A percentile compares a stretch with the other conserved stretches of the same genome.
These are phyloP conservation scores for Solanum lycopersicoides DNA, from an alignment of 257 asterid genomes.

Conservation along the genomic window DNA sequence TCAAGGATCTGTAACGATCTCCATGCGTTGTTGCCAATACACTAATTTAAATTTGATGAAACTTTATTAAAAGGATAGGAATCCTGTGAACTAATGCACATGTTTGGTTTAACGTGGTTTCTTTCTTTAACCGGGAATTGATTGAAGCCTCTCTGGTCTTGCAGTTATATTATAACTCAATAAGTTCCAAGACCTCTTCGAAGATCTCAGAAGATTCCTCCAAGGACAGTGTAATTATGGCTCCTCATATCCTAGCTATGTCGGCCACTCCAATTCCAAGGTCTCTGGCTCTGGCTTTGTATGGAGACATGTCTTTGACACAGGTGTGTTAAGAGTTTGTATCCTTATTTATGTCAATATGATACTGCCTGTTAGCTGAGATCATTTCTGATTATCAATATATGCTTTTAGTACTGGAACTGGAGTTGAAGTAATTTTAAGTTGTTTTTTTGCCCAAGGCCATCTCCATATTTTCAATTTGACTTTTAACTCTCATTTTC, in stretches of 20 bases:
- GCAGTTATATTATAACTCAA: slow-evolving; percentile 69
- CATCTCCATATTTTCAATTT: background rate
- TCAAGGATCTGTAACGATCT: background rate
- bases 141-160: slow-evolving; percentile 14
- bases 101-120: background rate
- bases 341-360: background rate
- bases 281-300: slow-evolving; percentile 87
- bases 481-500: background rate
- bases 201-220: slow-evolving; percentile 26
- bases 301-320: slow-evolving; percentile 95
- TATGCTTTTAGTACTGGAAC: background rate
- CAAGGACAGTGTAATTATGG: slow-evolving; percentile 44
- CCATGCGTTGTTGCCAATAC: background rate
- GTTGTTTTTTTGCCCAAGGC: background rate
- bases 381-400: background rate
- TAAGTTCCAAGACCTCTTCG: slow-evolving; percentile 38
- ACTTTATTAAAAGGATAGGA: background rate
- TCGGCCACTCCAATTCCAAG: slow-evolving; percentile 99
- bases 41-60: background rate
- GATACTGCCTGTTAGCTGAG: background rate
- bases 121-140: background rate
- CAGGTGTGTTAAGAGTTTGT: slow-evolving; percentile 43
- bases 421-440: background rate
- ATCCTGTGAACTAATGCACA: background rate
- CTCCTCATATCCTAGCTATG: slow-evolving; percentile 95